Conservation (phyloP, 2,329 filamentous ascomycete genomes). For the Simplicillium aogashimaense region DNA sequence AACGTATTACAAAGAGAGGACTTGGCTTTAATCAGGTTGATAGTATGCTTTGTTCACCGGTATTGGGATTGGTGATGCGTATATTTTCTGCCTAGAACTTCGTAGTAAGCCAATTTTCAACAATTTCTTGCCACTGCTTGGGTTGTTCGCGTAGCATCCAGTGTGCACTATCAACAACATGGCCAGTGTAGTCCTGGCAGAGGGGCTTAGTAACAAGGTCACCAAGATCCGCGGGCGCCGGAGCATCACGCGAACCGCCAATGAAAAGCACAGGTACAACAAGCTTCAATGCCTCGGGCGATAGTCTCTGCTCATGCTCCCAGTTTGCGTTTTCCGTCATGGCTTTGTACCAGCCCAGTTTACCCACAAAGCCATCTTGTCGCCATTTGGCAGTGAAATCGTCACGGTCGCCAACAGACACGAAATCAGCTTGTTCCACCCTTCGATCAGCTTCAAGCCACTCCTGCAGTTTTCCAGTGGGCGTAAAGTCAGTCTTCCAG, state of each 20-base stretch:
- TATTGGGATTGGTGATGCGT: no score
- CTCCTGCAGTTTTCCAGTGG: constrained; percentile 3
- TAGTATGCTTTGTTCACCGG: no score
- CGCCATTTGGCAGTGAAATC: constrained; percentile 15
- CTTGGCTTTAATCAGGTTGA: no score
- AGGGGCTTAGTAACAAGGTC: constrained; percentile 5
- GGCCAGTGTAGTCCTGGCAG: not conserved
- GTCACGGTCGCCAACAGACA: constrained; percentile 12
- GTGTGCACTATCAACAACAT: constrained; percentile 13
- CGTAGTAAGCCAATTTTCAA: constrained; percentile 10
- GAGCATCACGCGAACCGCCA: constrained; percentile 14
- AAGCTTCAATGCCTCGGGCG: constrained; percentile 10
- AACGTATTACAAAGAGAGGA: no score
- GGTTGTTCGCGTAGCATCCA: constrained; percentile 20
- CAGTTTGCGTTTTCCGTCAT: constrained; percentile 10
- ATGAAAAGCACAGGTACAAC: constrained; percentile 17
- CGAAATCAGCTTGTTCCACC: constrained; percentile 14
- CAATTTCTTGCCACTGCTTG: constrained; percentile 12
- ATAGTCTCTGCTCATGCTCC: constrained; percentile 10
- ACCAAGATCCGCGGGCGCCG: constrained; percentile 4
- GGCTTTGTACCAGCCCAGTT: constrained; percentile 18
- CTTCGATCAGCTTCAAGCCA: constrained; percentile 13
- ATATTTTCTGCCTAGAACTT: no score
- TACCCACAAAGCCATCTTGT: constrained; percentile 16
- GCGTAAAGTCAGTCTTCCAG: not conserved